Conservation (phyloP, 2,329 filamentous ascomycete species). For the Ceratocystis papillata region DNA sequence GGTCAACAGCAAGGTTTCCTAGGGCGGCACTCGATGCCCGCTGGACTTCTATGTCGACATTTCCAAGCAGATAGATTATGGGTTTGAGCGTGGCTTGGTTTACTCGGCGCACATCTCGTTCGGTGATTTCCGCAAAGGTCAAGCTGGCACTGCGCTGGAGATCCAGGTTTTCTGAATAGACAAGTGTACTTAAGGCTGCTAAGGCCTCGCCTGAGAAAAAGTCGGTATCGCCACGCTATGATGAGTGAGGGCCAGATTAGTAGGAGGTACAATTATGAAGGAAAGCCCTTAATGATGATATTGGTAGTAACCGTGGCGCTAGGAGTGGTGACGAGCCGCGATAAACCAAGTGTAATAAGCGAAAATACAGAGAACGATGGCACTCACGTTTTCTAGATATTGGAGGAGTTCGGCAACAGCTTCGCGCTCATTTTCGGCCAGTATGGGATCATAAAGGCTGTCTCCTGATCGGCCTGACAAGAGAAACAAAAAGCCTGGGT, state of each 20-base stretch:
- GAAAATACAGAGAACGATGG: neutral
- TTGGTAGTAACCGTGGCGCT: too few species aligned
- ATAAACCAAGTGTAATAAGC: constrained; percentile 11
- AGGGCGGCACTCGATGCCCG: constrained; percentile 89
- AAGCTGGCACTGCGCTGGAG: constrained; percentile 93
- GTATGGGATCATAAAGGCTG: constrained; percentile 71
- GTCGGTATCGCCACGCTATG: constrained; percentile 84
- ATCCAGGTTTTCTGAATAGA: constrained; percentile 98
- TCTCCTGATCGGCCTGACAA: constrained; percentile 60
- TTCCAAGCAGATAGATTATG: constrained; percentile 89
- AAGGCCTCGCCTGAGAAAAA: constrained; percentile 96
- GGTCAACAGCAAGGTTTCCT: constrained; percentile 93
- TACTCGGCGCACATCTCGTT: constrained; percentile 95
- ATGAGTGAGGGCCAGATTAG: neutral
- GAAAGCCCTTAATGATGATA: too few species aligned
- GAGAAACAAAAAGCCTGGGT: neutral
- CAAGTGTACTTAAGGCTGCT: constrained; percentile 83
- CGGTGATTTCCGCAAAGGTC: constrained; percentile 97
- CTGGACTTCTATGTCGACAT: constrained; percentile 92
- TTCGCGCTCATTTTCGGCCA: constrained; percentile 93
- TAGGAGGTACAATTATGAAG: too few species aligned
- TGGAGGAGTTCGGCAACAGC: constrained; percentile 90
- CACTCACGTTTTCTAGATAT: constrained; percentile 85
- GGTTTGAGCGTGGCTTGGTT: constrained; percentile 90
- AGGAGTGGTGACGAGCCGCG: neutral